A percentile compares a stretch with the other conserved stretches of the same genome.
phyloP scores from a whole-genome alignment of 140 eudicot species.

The Senecio squalidus region DNA sequence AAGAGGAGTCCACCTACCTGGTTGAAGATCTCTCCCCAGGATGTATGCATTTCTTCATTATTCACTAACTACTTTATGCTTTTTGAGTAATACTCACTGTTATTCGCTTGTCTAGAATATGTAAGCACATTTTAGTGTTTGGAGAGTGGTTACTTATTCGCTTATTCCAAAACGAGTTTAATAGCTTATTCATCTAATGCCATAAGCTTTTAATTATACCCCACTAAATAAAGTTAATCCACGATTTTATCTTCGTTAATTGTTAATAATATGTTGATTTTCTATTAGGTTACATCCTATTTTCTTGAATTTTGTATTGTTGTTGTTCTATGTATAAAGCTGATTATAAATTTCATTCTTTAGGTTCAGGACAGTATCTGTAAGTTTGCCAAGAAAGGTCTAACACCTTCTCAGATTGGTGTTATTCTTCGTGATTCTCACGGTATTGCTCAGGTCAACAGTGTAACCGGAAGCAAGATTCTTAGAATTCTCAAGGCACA shows the following conservation, averaged over 20 bases:
- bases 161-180: no score
- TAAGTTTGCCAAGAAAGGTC: conserved; percentile 66
- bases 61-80: background rate
- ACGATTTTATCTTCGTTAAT: no score
- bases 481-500: conserved; percentile 45
- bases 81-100: background rate
- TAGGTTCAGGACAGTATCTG: conserved; percentile 63
- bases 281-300: background rate
- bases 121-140: no score
- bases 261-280: no score
- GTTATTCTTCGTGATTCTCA: conserved; percentile 61
- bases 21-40: conserved; percentile 47
- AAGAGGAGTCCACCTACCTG: conserved; percentile 50
- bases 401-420: conserved; percentile 69
- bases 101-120: no score
- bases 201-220: no score
- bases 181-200: no score
- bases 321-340: no score
- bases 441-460: conserved; percentile 58
- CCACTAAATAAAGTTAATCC: no score
- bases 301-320: background rate
- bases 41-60: conserved; percentile 6
- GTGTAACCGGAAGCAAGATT: conserved; percentile 64
- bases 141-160: no score
- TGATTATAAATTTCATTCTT: no score